These are phyloP conservation scores for Mortierella sp. DNA, from an alignment of 371 early-diverging fungal species.

Conservation along the genomic window DNA sequence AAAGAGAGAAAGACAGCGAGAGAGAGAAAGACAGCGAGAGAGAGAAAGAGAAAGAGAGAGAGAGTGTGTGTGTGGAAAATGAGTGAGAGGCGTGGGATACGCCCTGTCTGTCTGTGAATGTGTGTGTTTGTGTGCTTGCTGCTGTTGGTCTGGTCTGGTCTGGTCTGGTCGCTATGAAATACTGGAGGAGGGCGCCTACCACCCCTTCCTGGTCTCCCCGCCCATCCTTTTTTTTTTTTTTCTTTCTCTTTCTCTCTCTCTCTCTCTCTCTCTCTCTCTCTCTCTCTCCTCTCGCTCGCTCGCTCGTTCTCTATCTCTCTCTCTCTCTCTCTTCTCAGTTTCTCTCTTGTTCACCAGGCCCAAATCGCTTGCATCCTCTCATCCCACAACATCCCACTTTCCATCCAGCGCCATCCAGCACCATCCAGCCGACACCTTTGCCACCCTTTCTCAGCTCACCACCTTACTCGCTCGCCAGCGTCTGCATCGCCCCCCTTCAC, in stretches of 20 bases:
- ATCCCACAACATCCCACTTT: constrained; percentile 2
- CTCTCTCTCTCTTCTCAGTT: not conserved
- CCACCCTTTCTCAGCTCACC: constrained; percentile 4
- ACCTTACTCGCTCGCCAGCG: not conserved
- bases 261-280: not conserved
- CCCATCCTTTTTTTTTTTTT: not conserved
- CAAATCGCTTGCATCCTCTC: not conserved
- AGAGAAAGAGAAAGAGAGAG: too few species aligned
- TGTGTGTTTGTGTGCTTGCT: too few species aligned
- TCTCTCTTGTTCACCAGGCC: not conserved
- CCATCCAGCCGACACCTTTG: constrained; percentile 8
- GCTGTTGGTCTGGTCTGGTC: too few species aligned
- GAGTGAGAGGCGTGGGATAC: too few species aligned
- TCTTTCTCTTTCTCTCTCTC: not conserved
- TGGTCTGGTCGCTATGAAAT: too few species aligned
- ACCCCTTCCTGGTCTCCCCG: too few species aligned
- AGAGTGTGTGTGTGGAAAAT: too few species aligned
- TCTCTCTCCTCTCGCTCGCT: not conserved
- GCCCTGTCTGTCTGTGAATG: too few species aligned
- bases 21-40: too few species aligned
- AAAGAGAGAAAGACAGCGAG: too few species aligned
- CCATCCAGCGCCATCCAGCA: not conserved
- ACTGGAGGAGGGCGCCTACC: too few species aligned
- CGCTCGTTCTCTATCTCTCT: not conserved
- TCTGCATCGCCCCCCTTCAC: not conserved